These are phyloP conservation scores for Vaccinium corymbosum DNA, from an alignment of 148 eudicot genomes.

Conservation along the genomic window DNA sequence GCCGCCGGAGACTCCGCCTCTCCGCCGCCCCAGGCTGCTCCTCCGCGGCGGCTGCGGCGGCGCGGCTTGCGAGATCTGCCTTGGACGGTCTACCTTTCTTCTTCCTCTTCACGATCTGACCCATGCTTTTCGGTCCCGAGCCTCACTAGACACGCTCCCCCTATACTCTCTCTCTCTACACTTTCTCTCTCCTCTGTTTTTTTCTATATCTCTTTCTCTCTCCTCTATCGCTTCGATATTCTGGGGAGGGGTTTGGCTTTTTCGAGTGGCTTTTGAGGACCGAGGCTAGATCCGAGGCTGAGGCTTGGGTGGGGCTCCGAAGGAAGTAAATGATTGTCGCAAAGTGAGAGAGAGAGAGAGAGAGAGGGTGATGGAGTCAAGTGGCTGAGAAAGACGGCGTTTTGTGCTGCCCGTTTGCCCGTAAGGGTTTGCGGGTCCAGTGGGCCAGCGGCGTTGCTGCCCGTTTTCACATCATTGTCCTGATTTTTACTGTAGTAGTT, in stretches of 20 bases:
- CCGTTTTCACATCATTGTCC: constrained; percentile 16
- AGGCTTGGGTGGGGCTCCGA: constrained; percentile 17
- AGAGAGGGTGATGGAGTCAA: constrained; percentile 13
- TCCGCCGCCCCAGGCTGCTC: constrained; percentile 21
- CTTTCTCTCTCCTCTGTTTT: constrained; percentile 11
- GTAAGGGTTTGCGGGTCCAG: constrained; percentile 12
- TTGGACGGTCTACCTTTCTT: constrained; percentile 77
- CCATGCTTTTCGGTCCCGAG: constrained; percentile 37
- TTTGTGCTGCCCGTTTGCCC: constrained; percentile 22
- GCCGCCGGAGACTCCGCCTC: constrained; percentile 40
- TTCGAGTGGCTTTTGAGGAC: constrained; percentile 14
- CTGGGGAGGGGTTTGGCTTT: constrained; percentile 19
- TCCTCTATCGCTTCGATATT: constrained; percentile 33
- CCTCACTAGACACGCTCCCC: constrained; percentile 13
- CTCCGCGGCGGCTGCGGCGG: constrained; percentile 20
- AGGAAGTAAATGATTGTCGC: constrained; percentile 9
- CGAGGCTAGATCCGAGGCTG: constrained; percentile 29
- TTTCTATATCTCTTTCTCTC: constrained; percentile 32
- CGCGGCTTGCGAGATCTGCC: constrained; percentile 63
- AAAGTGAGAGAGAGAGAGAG: neutral
- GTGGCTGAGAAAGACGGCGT: constrained; percentile 36
- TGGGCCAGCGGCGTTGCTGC: neutral
- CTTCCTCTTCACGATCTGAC: constrained; percentile 73
- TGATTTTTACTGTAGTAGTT: neutral
- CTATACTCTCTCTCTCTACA: constrained; percentile 27